A percentile compares a stretch with the other conserved stretches of the same genome.
Evolutionary conservation across 108 stramenopile genomes (phyloP).

Genomic region (Nitzschia sp.): DNA sequence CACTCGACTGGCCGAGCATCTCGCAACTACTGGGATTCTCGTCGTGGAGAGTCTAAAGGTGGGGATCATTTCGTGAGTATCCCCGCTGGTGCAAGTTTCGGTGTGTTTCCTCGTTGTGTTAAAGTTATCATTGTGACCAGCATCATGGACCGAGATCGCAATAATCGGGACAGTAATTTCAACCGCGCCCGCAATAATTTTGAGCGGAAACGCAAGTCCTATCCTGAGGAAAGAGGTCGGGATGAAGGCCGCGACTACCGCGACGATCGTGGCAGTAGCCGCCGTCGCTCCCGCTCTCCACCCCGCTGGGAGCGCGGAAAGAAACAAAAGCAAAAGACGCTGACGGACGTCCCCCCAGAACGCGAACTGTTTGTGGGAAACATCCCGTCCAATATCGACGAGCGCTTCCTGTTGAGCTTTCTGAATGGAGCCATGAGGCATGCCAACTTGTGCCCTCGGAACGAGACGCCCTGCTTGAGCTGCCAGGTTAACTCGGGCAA

Average conservation of each 20-base stretch:
- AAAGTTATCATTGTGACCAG: not conserved
- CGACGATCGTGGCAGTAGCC: slow-evolving; percentile 26
- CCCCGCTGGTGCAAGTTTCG: not conserved
- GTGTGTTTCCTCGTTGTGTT: not conserved
- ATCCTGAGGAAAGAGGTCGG: slow-evolving; percentile 26
- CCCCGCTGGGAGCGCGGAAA: slow-evolving; percentile 36
- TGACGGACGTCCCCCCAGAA: slow-evolving; percentile 42
- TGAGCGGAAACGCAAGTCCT: slow-evolving; percentile 43
- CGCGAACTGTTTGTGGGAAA: slow-evolving; percentile 95
- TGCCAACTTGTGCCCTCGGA: slow-evolving; percentile 66
- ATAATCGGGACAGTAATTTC: slow-evolving; percentile 4
- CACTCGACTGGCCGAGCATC: too few relatives aligned
- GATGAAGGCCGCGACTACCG: slow-evolving; percentile 1
- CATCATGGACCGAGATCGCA: not conserved
- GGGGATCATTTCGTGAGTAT: slow-evolving; percentile 14
- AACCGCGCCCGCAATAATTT: slow-evolving; percentile 38
- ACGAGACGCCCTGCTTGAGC: slow-evolving; percentile 69
- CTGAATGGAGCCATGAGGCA: slow-evolving; percentile 93
- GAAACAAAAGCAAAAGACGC: slow-evolving; percentile 45
- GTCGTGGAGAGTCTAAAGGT: slow-evolving; percentile 27
- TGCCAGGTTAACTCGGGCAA: slow-evolving; percentile 79
- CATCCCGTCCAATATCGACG: slow-evolving; percentile 85
- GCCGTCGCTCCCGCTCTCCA: slow-evolving; percentile 41
- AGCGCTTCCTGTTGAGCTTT: slow-evolving; percentile 80
- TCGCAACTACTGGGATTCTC: slow-evolving; percentile 17